Percentiles rank a stretch among this genome's conserved stretches.
phyloP scores from a whole-genome alignment of 164 flowering plant genomes.

The Vitis cinerea region DNA sequence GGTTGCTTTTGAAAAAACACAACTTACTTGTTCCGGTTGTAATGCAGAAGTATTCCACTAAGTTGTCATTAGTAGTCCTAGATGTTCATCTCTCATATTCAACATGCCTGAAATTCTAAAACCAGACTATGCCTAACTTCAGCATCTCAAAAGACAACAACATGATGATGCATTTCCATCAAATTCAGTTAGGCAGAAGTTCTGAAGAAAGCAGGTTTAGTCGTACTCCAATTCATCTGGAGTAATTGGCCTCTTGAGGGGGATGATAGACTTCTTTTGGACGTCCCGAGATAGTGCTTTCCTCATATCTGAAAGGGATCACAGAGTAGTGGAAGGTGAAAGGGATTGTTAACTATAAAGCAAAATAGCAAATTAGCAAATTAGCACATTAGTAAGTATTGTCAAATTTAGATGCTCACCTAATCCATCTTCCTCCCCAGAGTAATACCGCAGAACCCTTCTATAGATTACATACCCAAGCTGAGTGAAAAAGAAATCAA shows the following conservation, averaged over 20 bases:
- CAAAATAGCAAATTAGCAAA: too few species aligned
- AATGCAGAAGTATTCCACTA: not conserved
- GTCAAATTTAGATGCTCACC: constrained; percentile 39
- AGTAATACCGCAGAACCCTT: constrained; percentile 85
- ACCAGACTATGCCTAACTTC: not conserved
- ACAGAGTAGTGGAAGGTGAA: constrained; percentile 1
- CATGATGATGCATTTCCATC: not conserved
- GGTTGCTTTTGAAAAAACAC: too few species aligned
- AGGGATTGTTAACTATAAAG: not conserved
- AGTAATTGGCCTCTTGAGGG: constrained; percentile 84
- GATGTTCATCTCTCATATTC: not conserved
- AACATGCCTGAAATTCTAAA: constrained; percentile 1
- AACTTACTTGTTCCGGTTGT: too few species aligned
- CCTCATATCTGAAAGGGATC: constrained; percentile 77
- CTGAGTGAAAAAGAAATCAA: constrained; percentile 32
- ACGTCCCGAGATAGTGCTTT: constrained; percentile 91
- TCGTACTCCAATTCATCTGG: constrained; percentile 97
- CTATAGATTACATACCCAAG: constrained; percentile 87
- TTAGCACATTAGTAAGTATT: too few species aligned
- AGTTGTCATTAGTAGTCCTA: not conserved
- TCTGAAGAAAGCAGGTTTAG: constrained; percentile 23
- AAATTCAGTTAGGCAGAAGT: not conserved
- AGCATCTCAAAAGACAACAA: not conserved
- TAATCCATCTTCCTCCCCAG: constrained; percentile 98
- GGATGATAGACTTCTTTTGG: constrained; percentile 84